Evolutionary conservation across 768 basidiomycete species (phyloP).

Genomic region (Antrodiella citrinella): DNA sequence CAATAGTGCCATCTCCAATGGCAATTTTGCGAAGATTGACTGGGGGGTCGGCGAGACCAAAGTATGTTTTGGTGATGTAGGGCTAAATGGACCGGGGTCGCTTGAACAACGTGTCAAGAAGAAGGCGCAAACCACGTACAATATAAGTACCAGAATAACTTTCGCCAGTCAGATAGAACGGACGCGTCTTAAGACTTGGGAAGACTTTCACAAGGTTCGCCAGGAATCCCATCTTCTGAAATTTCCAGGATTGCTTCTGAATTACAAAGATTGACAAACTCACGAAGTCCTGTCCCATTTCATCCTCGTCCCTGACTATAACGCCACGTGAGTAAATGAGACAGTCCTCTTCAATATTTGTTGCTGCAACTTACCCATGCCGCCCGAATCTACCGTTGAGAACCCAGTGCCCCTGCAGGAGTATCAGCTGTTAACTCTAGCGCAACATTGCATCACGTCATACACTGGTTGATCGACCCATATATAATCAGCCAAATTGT

Average conservation of each 20-base stretch:
- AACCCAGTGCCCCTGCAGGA: slow-evolving; percentile 52
- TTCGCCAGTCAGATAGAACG: slow-evolving; percentile 63
- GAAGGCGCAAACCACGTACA: slow-evolving; percentile 22
- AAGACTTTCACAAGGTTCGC: slow-evolving; percentile 68
- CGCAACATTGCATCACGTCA: too few species aligned
- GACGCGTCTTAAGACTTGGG: slow-evolving; percentile 57
- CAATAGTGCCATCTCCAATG: slow-evolving; percentile 62
- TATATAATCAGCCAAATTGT: slow-evolving; percentile 54
- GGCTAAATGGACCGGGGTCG: slow-evolving; percentile 48
- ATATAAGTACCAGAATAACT: slow-evolving; percentile 73
- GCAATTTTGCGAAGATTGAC: slow-evolving; percentile 60
- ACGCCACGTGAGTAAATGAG: too few species aligned
- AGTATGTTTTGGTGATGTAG: slow-evolving; percentile 69
- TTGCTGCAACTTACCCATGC: slow-evolving; percentile 55
- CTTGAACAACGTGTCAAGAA: slow-evolving; percentile 1
- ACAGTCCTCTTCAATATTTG: too few species aligned
- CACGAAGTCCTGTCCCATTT: slow-evolving; percentile 48
- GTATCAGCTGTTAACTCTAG: slow-evolving; percentile 2
- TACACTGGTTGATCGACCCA: slow-evolving; percentile 73
- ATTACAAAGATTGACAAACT: too few species aligned
- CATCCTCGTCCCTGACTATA: slow-evolving; percentile 40
- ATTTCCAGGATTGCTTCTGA: too few species aligned
- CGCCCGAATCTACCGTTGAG: slow-evolving; percentile 52
- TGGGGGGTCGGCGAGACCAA: slow-evolving; percentile 53
- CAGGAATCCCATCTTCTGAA: slow-evolving; percentile 72